Evolutionary conservation across 495 filamentous ascomycete genomes (phyloP), one percentile per base, ranked within the genome.

Genomic region (Schizothecium vesticola): DNA sequence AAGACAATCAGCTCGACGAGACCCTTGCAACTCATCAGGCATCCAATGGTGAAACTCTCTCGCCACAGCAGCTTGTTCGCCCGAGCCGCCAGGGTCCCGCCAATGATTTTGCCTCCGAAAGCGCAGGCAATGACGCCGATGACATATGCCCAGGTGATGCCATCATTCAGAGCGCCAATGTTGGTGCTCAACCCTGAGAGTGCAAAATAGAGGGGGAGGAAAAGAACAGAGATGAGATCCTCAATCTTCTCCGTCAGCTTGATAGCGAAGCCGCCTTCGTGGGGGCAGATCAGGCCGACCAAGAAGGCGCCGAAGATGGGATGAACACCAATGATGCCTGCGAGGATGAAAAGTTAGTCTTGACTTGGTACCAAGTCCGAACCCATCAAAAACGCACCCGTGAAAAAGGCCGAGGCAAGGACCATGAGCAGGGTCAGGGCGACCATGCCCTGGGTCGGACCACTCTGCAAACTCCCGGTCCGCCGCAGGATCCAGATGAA

Each of bases 11-110:
- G 82, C 78, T 99, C 95, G 0, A 97, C 92, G 61, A 99, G 83
- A 65, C 95, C 95, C 76, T 99, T 99, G 78, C 95, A 99, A 76
- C 92, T 96, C 95, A 99, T 99, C 77, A 99, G 76, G 55, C 91
- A 88, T 25, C 95, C 95, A 70, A 99, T 96, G 5, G 92, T 89
- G 22, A 96, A 87, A 72, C 92, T 94, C 77, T 99, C 95, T 70
- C 95, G 86, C 95, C 95, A 99, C 10, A 97, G 82, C 29, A 97
- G 82, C 21, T 92, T 93, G 76, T 87, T 92, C 1, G 85, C 72
- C 33, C 87, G 85, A 5, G 95, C 93, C 4, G 95, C 94, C 5
- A 94, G 64, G 16, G 93, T 89, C 12, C 93, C 96, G 64, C 94
- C 95, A 36, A 88, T 79, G 59, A 99, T 89, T 78, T 99, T 99